Base-by-base conservation (phyloP, 1,284 basidiomycete genomes). In the Tetrapyrgos nigripes region DNA sequence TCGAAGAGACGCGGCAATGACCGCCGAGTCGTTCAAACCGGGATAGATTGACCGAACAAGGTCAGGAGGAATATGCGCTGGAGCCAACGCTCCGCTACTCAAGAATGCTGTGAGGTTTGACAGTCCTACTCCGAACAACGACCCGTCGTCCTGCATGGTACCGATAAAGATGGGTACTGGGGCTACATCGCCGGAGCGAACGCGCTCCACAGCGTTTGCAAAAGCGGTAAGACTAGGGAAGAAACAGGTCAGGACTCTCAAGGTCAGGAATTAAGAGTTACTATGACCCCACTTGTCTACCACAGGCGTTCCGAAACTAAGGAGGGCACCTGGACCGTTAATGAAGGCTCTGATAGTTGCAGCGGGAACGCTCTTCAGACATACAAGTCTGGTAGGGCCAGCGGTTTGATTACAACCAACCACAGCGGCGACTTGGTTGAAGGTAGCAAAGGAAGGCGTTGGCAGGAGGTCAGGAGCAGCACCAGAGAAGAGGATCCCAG, bases 121-220 rank as follows among this genome's bases (percentile, higher is more conserved):
- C 5, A 43, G 44, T 28, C 59, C 59, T 13, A 62, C 5, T 4
- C 62, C 56, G 28, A 65, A 64, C 4, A 65, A 19, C 3, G 64
- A 50, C 19, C 65, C 63, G 45, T 66, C 63, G 37, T 66, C 47
- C 26, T 65, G 50, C 29, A 24, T 61, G 26, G 56, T 53, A 11
- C 63, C 63, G 17, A 63, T 47, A 13, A 66, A 50, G 46, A 63
- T 46, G 1, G 65, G 60, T 8, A 65, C 62, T 14, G 50, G 23
- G 3, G 63, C 59, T 3, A 60, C 58, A 19, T 58, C 40, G 8
- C 43, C 23, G 47, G 45, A n/a, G 57, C 53, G 8, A 21, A 50
- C 14, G 53, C 64, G 64, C n/a, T 53, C 11, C 26, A 64, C 24
- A 1, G 60, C 55, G 23, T 63, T 54, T 4, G 60, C 40, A 29